Evolutionary conservation across 129 eudicot genomes (phyloP), one percentile per base, ranked within the genome.

Genomic region (Flaveria linearis): DNA sequence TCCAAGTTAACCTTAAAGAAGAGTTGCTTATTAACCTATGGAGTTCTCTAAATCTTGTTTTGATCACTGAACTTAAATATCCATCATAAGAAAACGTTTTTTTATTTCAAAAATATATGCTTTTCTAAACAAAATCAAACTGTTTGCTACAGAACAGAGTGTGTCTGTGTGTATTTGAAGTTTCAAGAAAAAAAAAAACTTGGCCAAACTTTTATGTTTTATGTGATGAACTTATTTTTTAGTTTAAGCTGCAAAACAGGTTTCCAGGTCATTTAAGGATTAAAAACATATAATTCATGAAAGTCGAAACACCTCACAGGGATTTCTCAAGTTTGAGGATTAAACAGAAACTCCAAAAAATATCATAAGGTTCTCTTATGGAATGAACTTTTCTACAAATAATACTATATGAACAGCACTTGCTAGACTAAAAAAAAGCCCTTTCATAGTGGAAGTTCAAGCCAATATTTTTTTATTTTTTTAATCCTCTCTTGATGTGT

Each of bases 361-460:
- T 41, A 5, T 50, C 3, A 76, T 68, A 77, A 42, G 39, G 75
- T 25, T 56, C 47, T 26, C 47, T 26, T 25, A 68, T 25, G 47
- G 33, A 55, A 77, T 9, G 18, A 25, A 23, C 46, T 25, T 47
- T 12, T 25, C 30, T 45, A 75, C 11, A 46, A 39, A 33, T 23
- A 45, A 62, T 26, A 41, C 30, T 25, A 45, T 7, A 20, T n/a
- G 36, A 63, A 62, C 20, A 30, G 66, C 42, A 22, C 68, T 67
- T 39, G 16, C 45, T 33, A 66, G 73, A 46, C 71, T 60, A 47
- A 70, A 46, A 58, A 58, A 17, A 11, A 36, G 16, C 17, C 3
- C 50, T 36, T 70, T 60, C 67, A 45, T 70, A 47, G 71, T 78
- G 82, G 55, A 78, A 46, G 22, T 46, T 46, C 2, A 70, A 70